A percentile compares a stretch with the other conserved stretches of the same genome.
Evolutionary conservation across 2,329 filamentous ascomycete species (phyloP).

Genomic region (Thielaviopsis populi): DNA sequence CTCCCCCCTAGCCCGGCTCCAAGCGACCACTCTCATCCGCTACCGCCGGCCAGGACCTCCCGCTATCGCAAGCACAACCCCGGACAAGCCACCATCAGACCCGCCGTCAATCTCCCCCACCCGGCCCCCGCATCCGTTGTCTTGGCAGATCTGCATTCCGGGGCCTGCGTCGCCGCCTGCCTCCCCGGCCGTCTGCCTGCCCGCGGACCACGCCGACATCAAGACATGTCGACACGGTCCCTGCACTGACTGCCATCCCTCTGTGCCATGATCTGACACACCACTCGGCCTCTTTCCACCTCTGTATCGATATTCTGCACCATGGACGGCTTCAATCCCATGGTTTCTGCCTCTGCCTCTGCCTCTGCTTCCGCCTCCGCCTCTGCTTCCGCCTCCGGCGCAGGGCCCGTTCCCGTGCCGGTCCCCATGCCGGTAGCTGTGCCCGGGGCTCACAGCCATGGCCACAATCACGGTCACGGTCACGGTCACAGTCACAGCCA

Average conservation of each 20-base stretch:
- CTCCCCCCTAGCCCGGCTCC: neutral
- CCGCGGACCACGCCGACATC: neutral
- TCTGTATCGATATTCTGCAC: neutral
- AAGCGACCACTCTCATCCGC: neutral
- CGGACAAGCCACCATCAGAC: neutral
- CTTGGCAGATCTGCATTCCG: neutral
- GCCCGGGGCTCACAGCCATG: neutral
- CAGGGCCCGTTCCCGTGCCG: neutral
- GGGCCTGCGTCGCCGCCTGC: neutral
- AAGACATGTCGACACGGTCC: neutral
- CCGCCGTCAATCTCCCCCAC: neutral
- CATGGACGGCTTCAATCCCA: constrained; percentile 13
- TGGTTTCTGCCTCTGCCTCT: neutral
- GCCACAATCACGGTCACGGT: neutral
- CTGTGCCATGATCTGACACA: neutral
- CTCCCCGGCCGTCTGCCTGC: neutral
- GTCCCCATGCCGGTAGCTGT: neutral
- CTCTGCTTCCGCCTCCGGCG: neutral
- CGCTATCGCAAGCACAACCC: neutral
- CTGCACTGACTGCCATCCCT: neutral
- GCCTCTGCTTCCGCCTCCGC: neutral
- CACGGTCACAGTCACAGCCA: neutral
- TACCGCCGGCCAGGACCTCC: neutral
- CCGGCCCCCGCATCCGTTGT: too few relatives aligned
- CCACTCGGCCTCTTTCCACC: neutral